phyloP scores from a whole-genome alignment of 257 asterid species.

The Penstemon davidsonii region DNA sequence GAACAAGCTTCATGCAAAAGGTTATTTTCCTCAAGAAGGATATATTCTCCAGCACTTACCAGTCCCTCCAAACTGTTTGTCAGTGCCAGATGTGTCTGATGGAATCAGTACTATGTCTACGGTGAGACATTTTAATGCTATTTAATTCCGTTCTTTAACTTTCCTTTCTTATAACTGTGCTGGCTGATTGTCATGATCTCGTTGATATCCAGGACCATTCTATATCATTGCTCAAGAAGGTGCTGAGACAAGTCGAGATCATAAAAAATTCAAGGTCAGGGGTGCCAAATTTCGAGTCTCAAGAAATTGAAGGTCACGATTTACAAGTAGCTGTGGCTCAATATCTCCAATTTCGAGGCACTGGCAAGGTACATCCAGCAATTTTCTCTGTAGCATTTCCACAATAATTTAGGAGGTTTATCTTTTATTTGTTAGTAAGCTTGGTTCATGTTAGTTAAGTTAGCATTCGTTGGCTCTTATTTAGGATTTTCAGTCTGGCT shows the following conservation, averaged over 20 bases:
- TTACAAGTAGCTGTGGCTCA: constrained; percentile 82
- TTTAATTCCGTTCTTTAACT: constrained; percentile 18
- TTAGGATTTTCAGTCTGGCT: constrained; percentile 18
- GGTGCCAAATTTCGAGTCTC: constrained; percentile 83
- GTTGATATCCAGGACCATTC: constrained; percentile 78
- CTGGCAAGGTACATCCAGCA: constrained; percentile 71
- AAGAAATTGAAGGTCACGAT: constrained; percentile 80
- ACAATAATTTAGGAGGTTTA: constrained; percentile 6
- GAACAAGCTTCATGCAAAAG: constrained; percentile 64
- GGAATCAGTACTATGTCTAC: constrained; percentile 86
- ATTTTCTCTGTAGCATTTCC: constrained; percentile 19
- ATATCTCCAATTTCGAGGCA: constrained; percentile 83
- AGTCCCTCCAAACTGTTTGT: constrained; percentile 97
- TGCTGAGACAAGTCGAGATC: constrained; percentile 75
- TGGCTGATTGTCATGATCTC: constrained; percentile 30
- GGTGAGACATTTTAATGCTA: constrained; percentile 47
- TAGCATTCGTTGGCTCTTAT: constrained; percentile 11
- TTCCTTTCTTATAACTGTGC: constrained; percentile 20
- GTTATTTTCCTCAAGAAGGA: constrained; percentile 87
- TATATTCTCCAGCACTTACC: constrained; percentile 75
- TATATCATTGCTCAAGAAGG: constrained; percentile 76
- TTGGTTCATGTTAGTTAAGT: constrained; percentile 18
- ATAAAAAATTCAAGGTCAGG: constrained; percentile 94
- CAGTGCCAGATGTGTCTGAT: constrained; percentile 95
- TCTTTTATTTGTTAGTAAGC: constrained; percentile 18